Percentiles rank a stretch among this genome's conserved stretches.
Conservation (phyloP, 352 stramenopile genomes). For the Phytophthora crassamura region DNA sequence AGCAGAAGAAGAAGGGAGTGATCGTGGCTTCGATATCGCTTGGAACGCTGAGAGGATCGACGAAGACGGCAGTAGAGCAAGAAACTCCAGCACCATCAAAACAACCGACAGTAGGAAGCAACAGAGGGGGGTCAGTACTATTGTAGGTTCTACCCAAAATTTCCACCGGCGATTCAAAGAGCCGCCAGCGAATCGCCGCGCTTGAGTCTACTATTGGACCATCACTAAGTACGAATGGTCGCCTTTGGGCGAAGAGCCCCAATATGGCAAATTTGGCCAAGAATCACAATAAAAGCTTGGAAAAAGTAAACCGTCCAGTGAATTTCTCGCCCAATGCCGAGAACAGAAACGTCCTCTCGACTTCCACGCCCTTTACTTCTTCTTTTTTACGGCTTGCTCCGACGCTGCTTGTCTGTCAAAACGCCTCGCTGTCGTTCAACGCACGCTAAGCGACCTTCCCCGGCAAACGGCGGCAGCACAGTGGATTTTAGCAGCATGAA, state of each 20-base stretch:
- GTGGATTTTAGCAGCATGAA: constrained; percentile 68
- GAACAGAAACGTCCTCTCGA: too few relatives aligned
- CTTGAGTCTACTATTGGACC: too few relatives aligned
- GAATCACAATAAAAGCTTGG: constrained; percentile 18
- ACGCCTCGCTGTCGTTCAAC: constrained; percentile 7
- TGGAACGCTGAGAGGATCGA: constrained; percentile 20
- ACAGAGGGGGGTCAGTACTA: constrained; percentile 1
- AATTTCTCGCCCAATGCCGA: constrained; percentile 13
- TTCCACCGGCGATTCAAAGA: too few relatives aligned
- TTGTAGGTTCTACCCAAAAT: too few relatives aligned
- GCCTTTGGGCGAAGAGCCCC: too few relatives aligned
- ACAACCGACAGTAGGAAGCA: background rate
- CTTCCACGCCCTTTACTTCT: background rate
- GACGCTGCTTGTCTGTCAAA: background rate
- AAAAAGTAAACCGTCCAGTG: constrained; percentile 32
- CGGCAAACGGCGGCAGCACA: constrained; percentile 13
- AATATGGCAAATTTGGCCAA: too few relatives aligned
- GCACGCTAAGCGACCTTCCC: background rate
- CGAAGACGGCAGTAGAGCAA: constrained; percentile 31
- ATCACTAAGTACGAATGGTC: too few relatives aligned
- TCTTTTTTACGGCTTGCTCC: background rate
- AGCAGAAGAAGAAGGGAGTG: constrained; percentile 36
- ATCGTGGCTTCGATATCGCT: constrained; percentile 10
- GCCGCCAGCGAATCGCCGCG: too few relatives aligned
- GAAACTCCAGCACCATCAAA: background rate